Conservation (phyloP, 2,329 filamentous ascomycete genomes). For the Beauveria scarabaeidicola region DNA sequence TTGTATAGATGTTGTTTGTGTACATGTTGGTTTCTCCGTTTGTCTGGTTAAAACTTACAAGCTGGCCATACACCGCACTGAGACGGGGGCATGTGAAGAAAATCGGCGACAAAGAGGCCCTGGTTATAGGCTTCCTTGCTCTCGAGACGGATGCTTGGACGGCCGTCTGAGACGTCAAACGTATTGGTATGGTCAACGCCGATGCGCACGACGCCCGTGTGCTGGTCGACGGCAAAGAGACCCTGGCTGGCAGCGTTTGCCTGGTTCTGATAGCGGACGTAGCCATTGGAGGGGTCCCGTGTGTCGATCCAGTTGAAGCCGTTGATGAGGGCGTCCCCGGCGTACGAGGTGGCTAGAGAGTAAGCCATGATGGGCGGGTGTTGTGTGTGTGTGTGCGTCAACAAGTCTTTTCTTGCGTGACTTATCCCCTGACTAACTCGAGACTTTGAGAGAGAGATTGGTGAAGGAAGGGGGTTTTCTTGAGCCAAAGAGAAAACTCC, state of each 20-base stretch:
- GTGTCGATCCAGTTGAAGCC: constrained; percentile 43
- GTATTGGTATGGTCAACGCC: constrained; percentile 35
- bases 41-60: constrained; percentile 34
- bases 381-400: not conserved
- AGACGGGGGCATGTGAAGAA: constrained; percentile 63
- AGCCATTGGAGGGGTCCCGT: constrained; percentile 57
- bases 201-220: constrained; percentile 34
- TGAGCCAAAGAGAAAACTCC: not conserved
- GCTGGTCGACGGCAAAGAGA: constrained; percentile 34
- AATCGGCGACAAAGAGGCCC: constrained; percentile 63
- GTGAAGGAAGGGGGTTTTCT: not conserved
- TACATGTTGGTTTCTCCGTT: too few species aligned
- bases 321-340: constrained; percentile 34
- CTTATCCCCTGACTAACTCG: not conserved
- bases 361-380: constrained; percentile 27
- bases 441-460: not conserved
- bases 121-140: constrained; percentile 56
- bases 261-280: constrained; percentile 46
- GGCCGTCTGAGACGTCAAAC: constrained; percentile 31
- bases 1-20: too few species aligned
- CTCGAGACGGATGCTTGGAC: constrained; percentile 56
- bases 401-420: not conserved
- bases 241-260: constrained; percentile 29
- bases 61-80: constrained; percentile 68
- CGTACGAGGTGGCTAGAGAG: constrained; percentile 34